Conservation (phyloP, 805 yeast genomes). For the Crinitomyces ghanaensis region DNA sequence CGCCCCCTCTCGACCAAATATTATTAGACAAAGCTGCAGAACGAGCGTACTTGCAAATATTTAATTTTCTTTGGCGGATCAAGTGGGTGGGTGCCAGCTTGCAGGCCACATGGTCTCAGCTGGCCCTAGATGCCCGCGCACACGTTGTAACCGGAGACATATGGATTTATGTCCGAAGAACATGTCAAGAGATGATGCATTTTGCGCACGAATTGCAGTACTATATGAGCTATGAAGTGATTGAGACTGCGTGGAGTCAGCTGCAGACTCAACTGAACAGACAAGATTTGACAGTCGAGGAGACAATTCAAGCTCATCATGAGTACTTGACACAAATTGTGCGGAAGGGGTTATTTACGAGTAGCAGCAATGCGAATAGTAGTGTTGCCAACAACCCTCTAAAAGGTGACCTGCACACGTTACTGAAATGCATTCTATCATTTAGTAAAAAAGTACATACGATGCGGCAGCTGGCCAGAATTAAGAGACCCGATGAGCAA, state of each 20-base stretch:
- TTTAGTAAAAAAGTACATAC: constrained; percentile 17
- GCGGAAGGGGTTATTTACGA: constrained; percentile 25
- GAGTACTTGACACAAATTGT: constrained; percentile 22
- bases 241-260: constrained; percentile 28
- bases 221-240: constrained; percentile 27
- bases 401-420: constrained; percentile 23
- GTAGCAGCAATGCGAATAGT: too few species aligned
- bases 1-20: constrained; percentile 41
- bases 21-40: constrained; percentile 38
- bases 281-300: constrained; percentile 24
- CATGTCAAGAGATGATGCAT: constrained; percentile 24
- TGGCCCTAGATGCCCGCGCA: constrained; percentile 20
- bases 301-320: constrained; percentile 25
- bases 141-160: constrained; percentile 5
- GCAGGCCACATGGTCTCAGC: constrained; percentile 36
- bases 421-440: constrained; percentile 20
- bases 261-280: constrained; percentile 16
- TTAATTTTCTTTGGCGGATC: constrained; percentile 76
- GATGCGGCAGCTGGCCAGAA: constrained; percentile 17
- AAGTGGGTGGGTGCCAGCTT: constrained; percentile 49
- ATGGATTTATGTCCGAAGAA: constrained; percentile 19
- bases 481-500: constrained; percentile 6
- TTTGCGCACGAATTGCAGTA: constrained; percentile 26
- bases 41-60: constrained; percentile 57
- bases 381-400: too few species aligned